phyloP scores from a whole-genome alignment of 2,329 filamentous ascomycete species.

The Incumbomyces lentus region DNA sequence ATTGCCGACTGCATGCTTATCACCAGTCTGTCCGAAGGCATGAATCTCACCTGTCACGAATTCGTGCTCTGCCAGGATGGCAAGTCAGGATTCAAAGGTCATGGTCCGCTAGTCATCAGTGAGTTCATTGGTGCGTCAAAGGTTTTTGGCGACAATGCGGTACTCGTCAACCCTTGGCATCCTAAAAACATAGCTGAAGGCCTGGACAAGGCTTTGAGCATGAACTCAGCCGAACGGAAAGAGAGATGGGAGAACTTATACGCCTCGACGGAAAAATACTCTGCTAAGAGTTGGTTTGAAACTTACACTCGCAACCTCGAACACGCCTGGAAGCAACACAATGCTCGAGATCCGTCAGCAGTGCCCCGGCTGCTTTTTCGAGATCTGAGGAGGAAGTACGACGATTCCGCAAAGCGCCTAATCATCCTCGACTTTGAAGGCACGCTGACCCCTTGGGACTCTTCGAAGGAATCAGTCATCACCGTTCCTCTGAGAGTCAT shows the following conservation, averaged over 20 bases:
- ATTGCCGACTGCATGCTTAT: conserved; percentile 90
- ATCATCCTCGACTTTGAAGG: conserved; percentile 93
- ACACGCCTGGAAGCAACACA: conserved; percentile 71
- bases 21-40: conserved; percentile 87
- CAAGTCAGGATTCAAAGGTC: conserved; percentile 59
- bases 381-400: conserved; percentile 56
- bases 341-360: conserved; percentile 70
- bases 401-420: conserved; percentile 55
- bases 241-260: conserved; percentile 65
- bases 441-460: conserved; percentile 78
- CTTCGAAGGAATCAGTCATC: conserved; percentile 71
- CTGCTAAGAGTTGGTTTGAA: conserved; percentile 77
- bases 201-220: conserved; percentile 73
- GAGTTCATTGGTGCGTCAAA: conserved; percentile 91
- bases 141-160: conserved; percentile 69
- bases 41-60: conserved; percentile 94
- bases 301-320: conserved; percentile 62
- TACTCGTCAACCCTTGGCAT: conserved; percentile 92
- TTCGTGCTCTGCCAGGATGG: conserved; percentile 91
- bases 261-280: conserved; percentile 65
- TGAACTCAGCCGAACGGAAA: conserved; percentile 63
- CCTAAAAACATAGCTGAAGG: conserved; percentile 79
- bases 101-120: conserved; percentile 81
- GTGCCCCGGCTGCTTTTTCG: conserved; percentile 72
- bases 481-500: conserved; percentile 78